Evolutionary conservation across 345 rosid species (phyloP), one percentile per base, ranked within the genome.

Genomic region (Lumnitzera littorea): DNA sequence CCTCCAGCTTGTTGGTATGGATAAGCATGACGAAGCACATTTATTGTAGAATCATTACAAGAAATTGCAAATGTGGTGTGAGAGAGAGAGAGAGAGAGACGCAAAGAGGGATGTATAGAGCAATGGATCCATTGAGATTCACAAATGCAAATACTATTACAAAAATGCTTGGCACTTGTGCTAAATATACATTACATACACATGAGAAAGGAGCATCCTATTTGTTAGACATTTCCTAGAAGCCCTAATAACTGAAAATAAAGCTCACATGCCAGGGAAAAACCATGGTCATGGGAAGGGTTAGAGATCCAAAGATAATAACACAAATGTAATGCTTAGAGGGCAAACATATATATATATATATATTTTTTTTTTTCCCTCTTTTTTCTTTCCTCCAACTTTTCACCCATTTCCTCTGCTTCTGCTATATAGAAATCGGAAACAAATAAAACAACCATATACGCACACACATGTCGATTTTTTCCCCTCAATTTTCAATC

Each of bases 181-280:
- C 53, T 47, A 64, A 70, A 70, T 81, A 64, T 78, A 81, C 75
- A 78, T 71, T 74, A 65, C 65, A 66, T 72, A 67, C 72, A 63
- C 27, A 62, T 55, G 63, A 20, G 50, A 60, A 46, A 58, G 46
- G 56, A 53, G 6, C 20, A 31, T 54, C 65, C 77, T 67, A 64
- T 11, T 50, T 36, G 78, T 76, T 62, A 73, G 72, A 60, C 65
- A 43, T 61, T 56, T 56, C 55, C 50, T 36, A 20, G 51, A 5
- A 51, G 53, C 16, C 57, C 67, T 71, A 72, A 57, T 6, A 46
- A 48, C 36, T 27, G 43, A 63, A 24, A 48, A 15, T 55, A 16
- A 60, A 60, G 49, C 71, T 62, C 54, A 57, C 64, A 62, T 57
- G 43, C 73, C 62, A 60, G 10, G 54, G 13, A 11, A 56, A 31